Evolutionary conservation across 2,329 filamentous ascomycete species (phyloP), one percentile per base, ranked within the genome.

Genomic region (Cladosporium sp.): DNA sequence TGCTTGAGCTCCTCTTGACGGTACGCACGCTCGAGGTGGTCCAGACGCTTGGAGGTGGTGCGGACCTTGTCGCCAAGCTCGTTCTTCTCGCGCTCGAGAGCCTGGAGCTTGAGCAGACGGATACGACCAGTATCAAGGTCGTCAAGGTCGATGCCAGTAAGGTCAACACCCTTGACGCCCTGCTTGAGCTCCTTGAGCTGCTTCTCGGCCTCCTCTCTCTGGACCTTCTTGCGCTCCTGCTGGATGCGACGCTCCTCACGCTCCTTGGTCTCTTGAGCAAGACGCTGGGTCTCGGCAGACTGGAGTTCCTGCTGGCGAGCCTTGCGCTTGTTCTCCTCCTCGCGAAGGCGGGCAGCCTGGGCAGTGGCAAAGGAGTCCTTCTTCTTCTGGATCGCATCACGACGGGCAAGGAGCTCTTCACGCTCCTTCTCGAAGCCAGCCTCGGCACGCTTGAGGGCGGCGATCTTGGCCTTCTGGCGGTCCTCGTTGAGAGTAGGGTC

Each of bases 81-180:
- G 71, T 93, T 96, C 88, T 97, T 99, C 82, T 97, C 94, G 68
- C 93, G 92, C 79, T 97, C 94, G 11, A 99, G 85, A 76, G 96
- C 93, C 61, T 90, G 89, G 59, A 99, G 84, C 82, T 97, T 97
- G 79, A 99, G 88, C 66, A 90, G 88, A 73, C 94, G 92, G 67
- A 99, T 89, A 64, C 88, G 88, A 52, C 72, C 70, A 34, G 76
- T 77, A 67, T 80, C 78, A 11, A 81, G 72, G 52, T 80, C 77
- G 75, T 91, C 92, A 74, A 87, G 90, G 75, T 97, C 92, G 59
- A 97, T 84, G 65, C 90, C 90, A 63, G 94, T 88, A 58, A 97
- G 81, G 68, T 97, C 91, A 62, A 97, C 88, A 59, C 81, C 84
- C 80, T 95, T 95, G 65, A 88, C 85, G 61, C 88, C 89, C 67